A percentile compares a stretch with the other conserved stretches of the same genome.
These are phyloP conservation scores for Plasmodium vinckei DNA, from an alignment of 169 alveolate species.

Conservation along the genomic window DNA sequence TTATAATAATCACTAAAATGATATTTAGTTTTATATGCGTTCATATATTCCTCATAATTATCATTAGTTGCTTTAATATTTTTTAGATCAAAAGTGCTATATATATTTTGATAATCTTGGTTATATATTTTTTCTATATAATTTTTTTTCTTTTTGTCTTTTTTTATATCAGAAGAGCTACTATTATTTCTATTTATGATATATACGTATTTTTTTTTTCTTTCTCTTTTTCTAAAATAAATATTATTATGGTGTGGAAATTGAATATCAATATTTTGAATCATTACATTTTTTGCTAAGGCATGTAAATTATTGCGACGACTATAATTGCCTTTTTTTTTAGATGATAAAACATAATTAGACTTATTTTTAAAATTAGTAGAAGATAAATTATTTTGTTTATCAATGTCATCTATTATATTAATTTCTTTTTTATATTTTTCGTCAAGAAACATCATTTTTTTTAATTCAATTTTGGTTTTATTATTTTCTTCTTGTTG, in stretches of 20 bases:
- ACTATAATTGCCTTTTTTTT: conserved; percentile 40
- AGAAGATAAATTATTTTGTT: conserved; percentile 6
- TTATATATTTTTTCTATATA: conserved; percentile 4
- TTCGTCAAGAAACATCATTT: conserved; percentile 38
- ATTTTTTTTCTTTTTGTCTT: not conserved
- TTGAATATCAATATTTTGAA: not conserved
- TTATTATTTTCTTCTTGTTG: conserved; percentile 65
- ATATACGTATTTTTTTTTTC: too few species aligned
- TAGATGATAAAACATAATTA: not conserved
- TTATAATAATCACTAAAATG: conserved; percentile 18
- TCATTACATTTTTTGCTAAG: conserved; percentile 19
- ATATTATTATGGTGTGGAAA: not conserved
- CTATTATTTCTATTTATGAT: conserved; percentile 2
- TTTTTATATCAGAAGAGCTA: not conserved
- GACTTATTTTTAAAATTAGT: conserved; percentile 13
- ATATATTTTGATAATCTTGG: not conserved
- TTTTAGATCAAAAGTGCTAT: not conserved
- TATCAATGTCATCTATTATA: too few species aligned
- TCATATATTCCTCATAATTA: not conserved
- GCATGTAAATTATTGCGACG: conserved; percentile 29
- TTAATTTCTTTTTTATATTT: conserved; percentile 22
- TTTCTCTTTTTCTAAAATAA: not conserved
- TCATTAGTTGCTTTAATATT: not conserved
- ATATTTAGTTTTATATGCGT: not conserved
- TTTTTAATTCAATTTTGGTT: conserved; percentile 56